Base-by-base conservation (phyloP, 371 early-diverging fungal species). In the Thermomucor indicae-seudaticae region DNA sequence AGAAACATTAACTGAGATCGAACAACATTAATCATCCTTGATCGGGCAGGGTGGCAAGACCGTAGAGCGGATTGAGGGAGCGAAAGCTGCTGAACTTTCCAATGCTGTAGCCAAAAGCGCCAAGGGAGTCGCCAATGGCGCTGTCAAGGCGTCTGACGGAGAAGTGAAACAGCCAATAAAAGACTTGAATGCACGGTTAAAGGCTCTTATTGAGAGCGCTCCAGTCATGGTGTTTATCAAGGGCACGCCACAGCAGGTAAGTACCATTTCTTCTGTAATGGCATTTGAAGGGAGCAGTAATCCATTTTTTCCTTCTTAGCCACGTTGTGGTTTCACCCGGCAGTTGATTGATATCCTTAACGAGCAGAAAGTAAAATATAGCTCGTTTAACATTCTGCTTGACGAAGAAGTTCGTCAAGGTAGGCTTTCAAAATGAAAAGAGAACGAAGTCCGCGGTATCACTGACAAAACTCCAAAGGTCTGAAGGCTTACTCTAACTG, bases 401-500 rank as follows among this genome's bases (percentile, higher is more conserved):
- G 91, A 95, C 70, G 91, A 94, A 27, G 84, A 88, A 34, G 90
- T 93, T 35, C 78, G 93, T 44, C 88, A 89, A 70, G 90, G 86
- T 76, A 81, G 39, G 25, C 40, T 41, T 20, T 12, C 1, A 12
- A 30, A 40, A 20, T 34, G 17, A n/a, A n/a, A n/a, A n/a, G n/a
- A n/a, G n/a, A n/a, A n/a, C n/a, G n/a, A n/a, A n/a, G n/a, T n/a
- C n/a, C n/a, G n/a, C n/a, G n/a, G n/a, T n/a, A n/a, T n/a, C n/a
- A n/a, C n/a, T n/a, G n/a, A n/a, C n/a, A n/a, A 5, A 14, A 39
- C 24, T 10, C 51, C 16, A 51, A 61, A 32, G 93, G 95, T 43
- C 85, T 96, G 70, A 97, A 96, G 67, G 95, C 92, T 69, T 97
- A 83, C 75, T 83, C 89, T 57, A 88, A 85, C 39, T 98, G 99